A percentile compares a stretch with the other conserved stretches of the same genome.
Conservation (phyloP, 768 basidiomycete species). For the Tephrocybe sp. region DNA sequence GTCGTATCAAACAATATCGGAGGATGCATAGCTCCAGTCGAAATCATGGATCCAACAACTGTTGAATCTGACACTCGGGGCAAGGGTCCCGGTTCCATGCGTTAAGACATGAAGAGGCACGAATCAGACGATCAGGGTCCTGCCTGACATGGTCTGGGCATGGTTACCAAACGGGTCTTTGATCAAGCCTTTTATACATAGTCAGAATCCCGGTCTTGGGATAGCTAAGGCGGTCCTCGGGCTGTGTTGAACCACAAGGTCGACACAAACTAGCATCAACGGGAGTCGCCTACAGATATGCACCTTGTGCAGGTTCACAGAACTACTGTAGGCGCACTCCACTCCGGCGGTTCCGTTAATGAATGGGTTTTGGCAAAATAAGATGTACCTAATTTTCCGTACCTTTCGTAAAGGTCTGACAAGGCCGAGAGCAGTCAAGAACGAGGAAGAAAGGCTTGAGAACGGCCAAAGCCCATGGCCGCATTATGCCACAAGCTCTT, state of each 20-base stretch:
- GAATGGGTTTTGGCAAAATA: neutral
- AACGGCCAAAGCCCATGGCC: neutral
- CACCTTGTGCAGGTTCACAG: too few relatives aligned
- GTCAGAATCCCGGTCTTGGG: neutral
- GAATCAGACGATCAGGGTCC: conserved; percentile 4
- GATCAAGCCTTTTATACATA: neutral
- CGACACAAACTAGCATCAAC: too few relatives aligned
- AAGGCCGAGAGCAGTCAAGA: neutral
- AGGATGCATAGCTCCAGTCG: conserved; percentile 14
- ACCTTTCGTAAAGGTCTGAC: neutral
- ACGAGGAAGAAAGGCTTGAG: neutral
- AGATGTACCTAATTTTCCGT: neutral
- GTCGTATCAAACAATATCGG: conserved; percentile 9
- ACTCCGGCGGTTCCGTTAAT: too few relatives aligned
- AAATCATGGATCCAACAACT: neutral
- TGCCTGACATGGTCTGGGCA: neutral
- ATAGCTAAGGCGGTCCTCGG: neutral
- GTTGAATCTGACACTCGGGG: conserved; percentile 6
- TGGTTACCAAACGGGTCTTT: neutral
- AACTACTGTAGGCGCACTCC: too few relatives aligned
- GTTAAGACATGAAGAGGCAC: neutral
- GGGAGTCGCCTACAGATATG: too few relatives aligned
- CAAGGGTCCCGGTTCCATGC: neutral
- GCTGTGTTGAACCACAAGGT: neutral
- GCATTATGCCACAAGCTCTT: neutral